Evolutionary conservation across 1,139 yeast genomes (phyloP).

Genomic region (Debaryomyces robertsiae): DNA sequence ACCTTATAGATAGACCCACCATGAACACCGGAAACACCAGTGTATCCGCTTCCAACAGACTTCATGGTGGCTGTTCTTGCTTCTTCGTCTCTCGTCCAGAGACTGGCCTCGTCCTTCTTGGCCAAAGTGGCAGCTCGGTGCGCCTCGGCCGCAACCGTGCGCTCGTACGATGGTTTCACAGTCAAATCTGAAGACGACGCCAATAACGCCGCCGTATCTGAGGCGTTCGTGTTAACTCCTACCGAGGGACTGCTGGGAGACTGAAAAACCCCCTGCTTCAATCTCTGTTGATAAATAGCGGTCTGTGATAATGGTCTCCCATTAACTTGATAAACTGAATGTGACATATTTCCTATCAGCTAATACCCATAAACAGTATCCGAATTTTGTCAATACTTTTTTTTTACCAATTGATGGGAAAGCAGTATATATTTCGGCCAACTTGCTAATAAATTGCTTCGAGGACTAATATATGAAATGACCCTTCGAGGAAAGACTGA

Average conservation of each 20-base stretch:
- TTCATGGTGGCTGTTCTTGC: slow-evolving; percentile 42
- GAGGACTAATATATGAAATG: not conserved
- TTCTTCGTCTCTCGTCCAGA: slow-evolving; percentile 46
- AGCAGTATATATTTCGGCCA: not conserved
- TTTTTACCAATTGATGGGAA: slow-evolving; percentile 1
- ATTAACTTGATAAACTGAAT: slow-evolving; percentile 61
- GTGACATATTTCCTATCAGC: slow-evolving; percentile 28
- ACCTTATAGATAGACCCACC: slow-evolving; percentile 40
- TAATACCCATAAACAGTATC: not conserved
- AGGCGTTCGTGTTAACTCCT: slow-evolving; percentile 71
- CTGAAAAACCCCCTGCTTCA: slow-evolving; percentile 72
- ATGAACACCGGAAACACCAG: slow-evolving; percentile 40
- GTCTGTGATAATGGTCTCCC: slow-evolving; percentile 73
- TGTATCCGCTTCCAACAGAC: slow-evolving; percentile 19
- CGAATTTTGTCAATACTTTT: slow-evolving; percentile 1
- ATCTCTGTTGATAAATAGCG: slow-evolving; percentile 75
- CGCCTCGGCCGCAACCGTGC: slow-evolving; percentile 66
- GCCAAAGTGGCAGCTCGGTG: slow-evolving; percentile 67
- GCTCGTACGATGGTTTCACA: slow-evolving; percentile 61
- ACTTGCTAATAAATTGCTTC: not conserved
- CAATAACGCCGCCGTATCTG: slow-evolving; percentile 74
- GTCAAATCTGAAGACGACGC: slow-evolving; percentile 69
- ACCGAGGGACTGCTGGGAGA: slow-evolving; percentile 68
- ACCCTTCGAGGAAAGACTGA: not conserved
- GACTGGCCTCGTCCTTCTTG: slow-evolving; percentile 38